A percentile compares a stretch with the other conserved stretches of the same genome.
These are phyloP conservation scores for Tolypocladium tropicale DNA, from an alignment of 2,329 filamentous ascomycete genomes.

Conservation along the genomic window DNA sequence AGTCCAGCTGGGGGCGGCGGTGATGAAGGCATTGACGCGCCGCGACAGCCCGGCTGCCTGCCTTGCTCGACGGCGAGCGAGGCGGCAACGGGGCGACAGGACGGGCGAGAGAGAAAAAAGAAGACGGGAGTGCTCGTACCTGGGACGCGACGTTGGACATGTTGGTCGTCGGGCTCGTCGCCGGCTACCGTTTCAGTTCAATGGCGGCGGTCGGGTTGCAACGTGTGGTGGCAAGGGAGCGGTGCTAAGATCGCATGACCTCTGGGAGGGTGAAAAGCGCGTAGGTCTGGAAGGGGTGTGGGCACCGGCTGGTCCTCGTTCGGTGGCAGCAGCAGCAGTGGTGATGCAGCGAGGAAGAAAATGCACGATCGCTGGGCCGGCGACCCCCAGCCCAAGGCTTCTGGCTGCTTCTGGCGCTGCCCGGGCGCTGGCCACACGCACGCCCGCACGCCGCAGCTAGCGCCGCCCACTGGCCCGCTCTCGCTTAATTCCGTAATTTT, in stretches of 20 bases:
- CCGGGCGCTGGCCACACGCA: background rate
- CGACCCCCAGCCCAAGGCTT: background rate
- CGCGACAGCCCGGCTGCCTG: background rate
- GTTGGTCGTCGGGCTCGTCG: conserved; percentile 43
- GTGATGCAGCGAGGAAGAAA: background rate
- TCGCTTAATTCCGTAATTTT: conserved; percentile 13
- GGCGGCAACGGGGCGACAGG: background rate
- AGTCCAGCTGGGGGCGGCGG: background rate
- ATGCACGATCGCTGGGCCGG: conserved; percentile 6
- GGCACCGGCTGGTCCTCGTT: background rate
- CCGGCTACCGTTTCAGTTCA: conserved; percentile 28
- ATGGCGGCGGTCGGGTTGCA: conserved; percentile 23
- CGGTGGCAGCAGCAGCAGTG: background rate
- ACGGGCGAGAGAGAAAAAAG: background rate
- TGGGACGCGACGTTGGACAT: conserved; percentile 51
- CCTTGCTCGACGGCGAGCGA: conserved; percentile 1
- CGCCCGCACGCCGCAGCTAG: background rate
- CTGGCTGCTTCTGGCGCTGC: conserved; percentile 2
- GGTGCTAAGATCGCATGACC: conserved; percentile 29
- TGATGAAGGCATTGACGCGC: background rate
- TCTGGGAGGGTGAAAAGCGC: conserved; percentile 13
- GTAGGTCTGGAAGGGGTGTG: conserved; percentile 9
- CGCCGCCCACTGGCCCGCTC: conserved; percentile 2
- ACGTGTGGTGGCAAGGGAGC: conserved; percentile 18
- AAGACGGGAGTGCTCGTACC: conserved; percentile 29